Percentiles rank a stretch among this genome's conserved stretches.
Conservation (phyloP, 768 basidiomycete species). For the Russula sp. region DNA sequence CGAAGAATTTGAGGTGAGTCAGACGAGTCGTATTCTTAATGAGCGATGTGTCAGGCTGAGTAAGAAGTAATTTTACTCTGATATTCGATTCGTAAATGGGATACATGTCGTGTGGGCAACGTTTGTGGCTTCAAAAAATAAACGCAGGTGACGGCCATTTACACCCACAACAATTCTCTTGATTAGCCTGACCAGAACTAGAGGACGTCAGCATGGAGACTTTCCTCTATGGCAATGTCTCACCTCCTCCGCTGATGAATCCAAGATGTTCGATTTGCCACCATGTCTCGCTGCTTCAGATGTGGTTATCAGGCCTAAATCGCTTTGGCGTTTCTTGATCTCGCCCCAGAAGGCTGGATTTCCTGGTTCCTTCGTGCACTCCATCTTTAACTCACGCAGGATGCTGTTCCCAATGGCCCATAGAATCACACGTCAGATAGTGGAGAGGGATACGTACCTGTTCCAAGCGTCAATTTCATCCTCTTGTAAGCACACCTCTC, state of each 20-base stretch:
- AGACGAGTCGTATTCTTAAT: neutral
- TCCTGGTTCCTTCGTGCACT: conserved; percentile 49
- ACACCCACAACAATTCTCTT: neutral
- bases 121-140: no score
- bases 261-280: conserved; percentile 51
- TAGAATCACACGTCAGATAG: neutral
- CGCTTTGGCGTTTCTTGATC: conserved; percentile 40
- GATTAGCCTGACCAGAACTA: conserved; percentile 13
- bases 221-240: conserved; percentile 19
- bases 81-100: neutral
- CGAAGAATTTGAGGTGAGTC: neutral
- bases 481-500: conserved; percentile 61
- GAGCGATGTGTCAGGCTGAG: neutral
- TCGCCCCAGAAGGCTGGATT: conserved; percentile 65
- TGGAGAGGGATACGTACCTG: conserved; percentile 37
- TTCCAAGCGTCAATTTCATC: conserved; percentile 86
- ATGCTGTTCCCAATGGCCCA: conserved; percentile 41
- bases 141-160: neutral
- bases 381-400: conserved; percentile 49
- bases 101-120: neutral
- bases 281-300: conserved; percentile 57
- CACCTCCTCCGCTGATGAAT: conserved; percentile 51
- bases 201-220: neutral
- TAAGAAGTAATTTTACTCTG: neutral
- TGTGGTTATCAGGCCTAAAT: conserved; percentile 55